Evolutionary conservation across 345 rosid species (phyloP).

Genomic region (Acer saccharum): DNA sequence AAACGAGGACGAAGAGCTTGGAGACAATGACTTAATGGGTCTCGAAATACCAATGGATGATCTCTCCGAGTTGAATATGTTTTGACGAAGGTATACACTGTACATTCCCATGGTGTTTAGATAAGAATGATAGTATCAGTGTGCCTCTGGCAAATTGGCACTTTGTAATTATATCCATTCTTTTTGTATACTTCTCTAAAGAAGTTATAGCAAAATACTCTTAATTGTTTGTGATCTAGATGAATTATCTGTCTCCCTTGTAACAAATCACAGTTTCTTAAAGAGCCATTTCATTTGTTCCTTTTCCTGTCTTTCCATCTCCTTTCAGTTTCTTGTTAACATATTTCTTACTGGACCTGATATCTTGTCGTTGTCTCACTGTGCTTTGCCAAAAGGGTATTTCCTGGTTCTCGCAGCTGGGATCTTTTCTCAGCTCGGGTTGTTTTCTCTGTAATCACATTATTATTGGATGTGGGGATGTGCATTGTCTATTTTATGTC

Average conservation of each 20-base stretch:
- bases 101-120: constrained; percentile 34
- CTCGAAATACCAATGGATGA: constrained; percentile 71
- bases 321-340: neutral
- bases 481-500: too few relatives aligned
- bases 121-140: constrained; percentile 27
- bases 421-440: neutral
- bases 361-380: too few relatives aligned
- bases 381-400: neutral
- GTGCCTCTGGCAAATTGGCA: constrained; percentile 28
- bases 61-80: constrained; percentile 42
- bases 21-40: constrained; percentile 42
- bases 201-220: constrained; percentile 24
- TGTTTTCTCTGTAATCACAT: too few relatives aligned
- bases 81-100: constrained; percentile 38
- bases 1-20: constrained; percentile 47
- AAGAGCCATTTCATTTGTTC: constrained; percentile 20
- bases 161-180: constrained; percentile 47
- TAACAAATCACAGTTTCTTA: constrained; percentile 20
- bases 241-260: constrained; percentile 8
- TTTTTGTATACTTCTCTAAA: constrained; percentile 34
- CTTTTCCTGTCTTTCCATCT: neutral
- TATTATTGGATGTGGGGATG: too few relatives aligned
- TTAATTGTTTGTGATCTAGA: constrained; percentile 28
- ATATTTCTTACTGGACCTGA: neutral
- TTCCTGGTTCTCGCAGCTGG: neutral